These are phyloP conservation scores for Myxozyma mucilagina DNA, from an alignment of 805 yeast species.

Conservation along the genomic window DNA sequence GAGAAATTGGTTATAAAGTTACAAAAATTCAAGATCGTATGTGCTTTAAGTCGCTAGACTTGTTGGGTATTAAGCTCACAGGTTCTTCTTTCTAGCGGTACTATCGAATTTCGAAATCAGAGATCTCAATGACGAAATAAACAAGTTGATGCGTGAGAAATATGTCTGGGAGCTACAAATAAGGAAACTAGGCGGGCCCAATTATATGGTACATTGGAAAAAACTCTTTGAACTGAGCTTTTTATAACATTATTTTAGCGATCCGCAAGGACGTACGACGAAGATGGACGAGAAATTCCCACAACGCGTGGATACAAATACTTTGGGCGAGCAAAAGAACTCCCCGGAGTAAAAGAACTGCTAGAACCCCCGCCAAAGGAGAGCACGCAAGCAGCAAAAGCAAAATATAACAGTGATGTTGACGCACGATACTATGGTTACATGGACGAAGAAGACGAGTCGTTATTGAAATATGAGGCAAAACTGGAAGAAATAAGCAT, in stretches of 20 bases:
- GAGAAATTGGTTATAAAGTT: conserved; percentile 63
- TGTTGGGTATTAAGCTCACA: not conserved
- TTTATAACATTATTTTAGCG: conserved; percentile 12
- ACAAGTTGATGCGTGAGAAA: conserved; percentile 65
- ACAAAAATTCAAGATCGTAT: conserved; percentile 61
- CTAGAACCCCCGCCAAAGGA: conserved; percentile 42
- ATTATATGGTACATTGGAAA: conserved; percentile 46
- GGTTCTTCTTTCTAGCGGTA: conserved; percentile 36
- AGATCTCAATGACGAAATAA: conserved; percentile 72
- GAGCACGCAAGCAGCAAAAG: not conserved
- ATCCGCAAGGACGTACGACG: conserved; percentile 28
- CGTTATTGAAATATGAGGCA: conserved; percentile 31
- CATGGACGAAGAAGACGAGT: conserved; percentile 32
- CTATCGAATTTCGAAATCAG: conserved; percentile 63
- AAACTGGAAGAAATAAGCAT: conserved; percentile 21
- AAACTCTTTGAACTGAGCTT: not conserved
- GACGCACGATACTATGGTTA: conserved; percentile 39
- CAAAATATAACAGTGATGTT: conserved; percentile 21
- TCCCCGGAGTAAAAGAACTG: conserved; percentile 66
- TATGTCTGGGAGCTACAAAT: conserved; percentile 79
- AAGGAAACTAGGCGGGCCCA: conserved; percentile 70
- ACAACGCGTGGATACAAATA: conserved; percentile 60
- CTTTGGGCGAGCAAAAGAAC: conserved; percentile 80
- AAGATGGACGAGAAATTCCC: conserved; percentile 35
- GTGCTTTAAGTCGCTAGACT: conserved; percentile 29